Percentiles rank a stretch among this genome's conserved stretches.
Conservation (phyloP, 2,329 filamentous ascomycete genomes). For the Fonsecaea pugnacius region DNA sequence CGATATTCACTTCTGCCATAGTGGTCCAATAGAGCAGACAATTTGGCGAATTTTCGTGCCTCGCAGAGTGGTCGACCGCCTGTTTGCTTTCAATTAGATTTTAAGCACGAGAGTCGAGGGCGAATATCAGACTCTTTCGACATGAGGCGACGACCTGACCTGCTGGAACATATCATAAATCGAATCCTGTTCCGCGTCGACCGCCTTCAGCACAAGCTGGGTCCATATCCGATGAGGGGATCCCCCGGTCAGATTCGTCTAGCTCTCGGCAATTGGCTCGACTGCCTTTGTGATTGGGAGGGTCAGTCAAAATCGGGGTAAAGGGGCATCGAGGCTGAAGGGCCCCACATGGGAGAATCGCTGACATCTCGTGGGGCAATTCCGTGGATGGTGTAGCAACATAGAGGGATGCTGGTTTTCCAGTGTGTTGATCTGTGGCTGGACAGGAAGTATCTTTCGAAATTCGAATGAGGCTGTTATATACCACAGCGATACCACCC, state of each 20-base stretch:
- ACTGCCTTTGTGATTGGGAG: background rate
- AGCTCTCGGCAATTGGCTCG: constrained; percentile 11
- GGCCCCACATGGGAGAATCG: constrained; percentile 28
- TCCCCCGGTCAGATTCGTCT: background rate
- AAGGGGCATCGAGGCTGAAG: constrained; percentile 20
- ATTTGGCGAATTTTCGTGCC: background rate
- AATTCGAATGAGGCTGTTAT: background rate
- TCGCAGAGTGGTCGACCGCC: background rate
- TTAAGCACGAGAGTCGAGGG: background rate
- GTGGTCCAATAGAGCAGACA: background rate
- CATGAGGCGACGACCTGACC: background rate
- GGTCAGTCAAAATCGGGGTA: background rate
- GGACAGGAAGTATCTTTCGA: background rate
- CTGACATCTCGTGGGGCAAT: constrained; percentile 26
- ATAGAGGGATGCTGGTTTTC: background rate
- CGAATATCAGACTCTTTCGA: background rate
- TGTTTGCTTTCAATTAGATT: background rate
- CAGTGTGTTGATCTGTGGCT: background rate
- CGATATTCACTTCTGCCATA: constrained; percentile 23
- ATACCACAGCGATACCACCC: background rate
- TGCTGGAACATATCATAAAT: background rate
- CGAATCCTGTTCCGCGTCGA: background rate
- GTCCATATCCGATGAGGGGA: constrained; percentile 18
- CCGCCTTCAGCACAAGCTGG: background rate
- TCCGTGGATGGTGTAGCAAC: constrained; percentile 8